A percentile compares a stretch with the other conserved stretches of the same genome.
phyloP scores from a whole-genome alignment of 495 filamentous ascomycete species.

The Corynascus novoguineensis region DNA sequence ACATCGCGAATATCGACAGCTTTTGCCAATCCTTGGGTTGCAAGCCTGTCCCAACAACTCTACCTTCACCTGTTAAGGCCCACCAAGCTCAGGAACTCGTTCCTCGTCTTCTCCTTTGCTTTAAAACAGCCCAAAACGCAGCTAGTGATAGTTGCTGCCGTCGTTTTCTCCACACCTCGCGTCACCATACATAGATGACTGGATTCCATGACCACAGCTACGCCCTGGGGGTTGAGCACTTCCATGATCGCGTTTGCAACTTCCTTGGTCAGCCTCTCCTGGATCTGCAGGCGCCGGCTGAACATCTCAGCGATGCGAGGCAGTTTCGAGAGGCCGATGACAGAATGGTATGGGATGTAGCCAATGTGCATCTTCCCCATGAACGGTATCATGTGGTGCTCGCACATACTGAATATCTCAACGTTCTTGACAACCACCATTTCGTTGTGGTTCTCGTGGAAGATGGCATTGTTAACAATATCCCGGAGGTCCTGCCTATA shows the following conservation, averaged over 20 bases:
- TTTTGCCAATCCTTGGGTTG: too few species aligned
- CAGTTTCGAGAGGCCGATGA: constrained; percentile 92
- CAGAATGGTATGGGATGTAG: constrained; percentile 79
- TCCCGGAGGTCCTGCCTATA: constrained; percentile 93
- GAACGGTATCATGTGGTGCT: constrained; percentile 96
- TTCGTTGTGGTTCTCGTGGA: constrained; percentile 94
- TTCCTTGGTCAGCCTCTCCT: constrained; percentile 95
- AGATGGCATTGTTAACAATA: constrained; percentile 89
- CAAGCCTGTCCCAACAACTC: too few species aligned
- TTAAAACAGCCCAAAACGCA: constrained; percentile 94
- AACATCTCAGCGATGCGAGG: constrained; percentile 97
- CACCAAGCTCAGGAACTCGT: constrained; percentile 81
- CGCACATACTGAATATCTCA: constrained; percentile 89
- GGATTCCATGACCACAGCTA: constrained; percentile 95
- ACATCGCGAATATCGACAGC: too few species aligned
- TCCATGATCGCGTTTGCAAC: constrained; percentile 91
- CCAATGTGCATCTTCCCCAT: constrained; percentile 98
- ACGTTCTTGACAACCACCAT: constrained; percentile 97
- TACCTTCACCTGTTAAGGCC: constrained; percentile 48
- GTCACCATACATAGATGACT: constrained; percentile 97
- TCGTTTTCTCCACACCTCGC: constrained; percentile 86
- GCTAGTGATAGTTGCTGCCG: constrained; percentile 80
- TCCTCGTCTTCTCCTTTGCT: constrained; percentile 81
- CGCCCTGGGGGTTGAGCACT: constrained; percentile 85
- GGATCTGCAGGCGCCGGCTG: constrained; percentile 83